Base-by-base conservation (phyloP, 257 asterid species). In the Apocynum venetum region DNA sequence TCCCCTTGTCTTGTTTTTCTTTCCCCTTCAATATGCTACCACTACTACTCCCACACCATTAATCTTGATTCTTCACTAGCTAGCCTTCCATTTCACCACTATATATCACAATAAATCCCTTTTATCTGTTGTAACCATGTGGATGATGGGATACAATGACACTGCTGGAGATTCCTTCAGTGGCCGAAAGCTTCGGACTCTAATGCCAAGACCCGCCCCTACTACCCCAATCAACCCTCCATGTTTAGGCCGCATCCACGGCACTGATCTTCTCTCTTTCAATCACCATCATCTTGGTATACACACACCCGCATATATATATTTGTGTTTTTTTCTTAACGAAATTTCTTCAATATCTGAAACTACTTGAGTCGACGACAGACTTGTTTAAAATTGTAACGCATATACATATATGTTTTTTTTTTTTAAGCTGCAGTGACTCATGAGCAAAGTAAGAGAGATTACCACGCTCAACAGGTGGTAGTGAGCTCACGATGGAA, bases 401-500 rank as follows among this genome's bases (percentile, higher is more conserved):
- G 31, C 31, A 25, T 25, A 25, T 25, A 25, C 0, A 25, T 25
- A 25, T 25, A 25, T 25, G 31, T 25, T 25, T 25, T 20, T 2
- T n/a, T 19, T 51, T 40, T 64, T 79, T 63, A 74, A 78, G 88
- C 90, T 75, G 90, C 85, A 36, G 76, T 91, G 88, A 88, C 82
- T 8, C 53, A 49, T 15, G 97, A 92, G 87, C 94, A 86, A 19
- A 85, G 74, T 80, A 92, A 89, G 89, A 81, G 90, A 55, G 98
- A 92, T 9, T 71, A 84, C 17, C 82, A 66, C 52, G 63, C 87
- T 2, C 97, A 93, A 55, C 97, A 94, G 72, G 96, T 91, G 3
- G 98, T 92, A 17, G 98, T 91, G 80, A 92, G 94, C 66, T 91
- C 98, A 25, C 82, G 98, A 20, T 95, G 98, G 98, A 95, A 92